These are phyloP conservation scores for Colletotrichum zoysiae DNA, from an alignment of 2,329 filamentous ascomycete species.

Conservation along the genomic window DNA sequence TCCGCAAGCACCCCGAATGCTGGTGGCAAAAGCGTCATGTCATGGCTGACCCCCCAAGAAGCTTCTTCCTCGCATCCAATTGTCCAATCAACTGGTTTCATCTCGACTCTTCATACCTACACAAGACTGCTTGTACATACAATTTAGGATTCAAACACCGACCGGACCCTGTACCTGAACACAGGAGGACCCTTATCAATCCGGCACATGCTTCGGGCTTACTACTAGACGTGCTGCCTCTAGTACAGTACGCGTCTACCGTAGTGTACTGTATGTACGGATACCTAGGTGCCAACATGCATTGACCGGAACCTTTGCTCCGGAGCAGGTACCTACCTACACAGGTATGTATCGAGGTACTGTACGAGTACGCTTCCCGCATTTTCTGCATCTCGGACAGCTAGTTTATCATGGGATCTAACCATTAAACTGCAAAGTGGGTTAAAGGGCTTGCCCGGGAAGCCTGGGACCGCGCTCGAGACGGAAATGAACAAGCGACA, in stretches of 20 bases:
- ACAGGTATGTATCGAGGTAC: too few species aligned
- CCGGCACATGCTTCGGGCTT: neutral
- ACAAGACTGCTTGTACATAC: neutral
- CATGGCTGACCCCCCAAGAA: neutral
- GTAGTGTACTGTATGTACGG: too few species aligned
- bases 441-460: neutral
- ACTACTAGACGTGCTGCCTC: neutral
- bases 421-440: conserved; percentile 1
- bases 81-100: neutral
- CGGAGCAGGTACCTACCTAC: conserved; percentile 9
- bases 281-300: neutral
- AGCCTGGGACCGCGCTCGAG: neutral
- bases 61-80: neutral
- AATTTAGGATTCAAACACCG: neutral
- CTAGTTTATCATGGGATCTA: neutral
- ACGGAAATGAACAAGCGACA: conserved; percentile 8
- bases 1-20: conserved; percentile 1
- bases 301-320: conserved; percentile 31
- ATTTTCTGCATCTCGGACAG: neutral
- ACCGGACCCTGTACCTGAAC: conserved; percentile 21
- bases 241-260: neutral
- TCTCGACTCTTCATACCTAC: neutral
- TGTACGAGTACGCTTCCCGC: neutral
- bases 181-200: conserved; percentile 17
- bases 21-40: conserved; percentile 5